Conservation (phyloP, 192 early-diverging fungal species). For the Linnemannia hyalina region DNA sequence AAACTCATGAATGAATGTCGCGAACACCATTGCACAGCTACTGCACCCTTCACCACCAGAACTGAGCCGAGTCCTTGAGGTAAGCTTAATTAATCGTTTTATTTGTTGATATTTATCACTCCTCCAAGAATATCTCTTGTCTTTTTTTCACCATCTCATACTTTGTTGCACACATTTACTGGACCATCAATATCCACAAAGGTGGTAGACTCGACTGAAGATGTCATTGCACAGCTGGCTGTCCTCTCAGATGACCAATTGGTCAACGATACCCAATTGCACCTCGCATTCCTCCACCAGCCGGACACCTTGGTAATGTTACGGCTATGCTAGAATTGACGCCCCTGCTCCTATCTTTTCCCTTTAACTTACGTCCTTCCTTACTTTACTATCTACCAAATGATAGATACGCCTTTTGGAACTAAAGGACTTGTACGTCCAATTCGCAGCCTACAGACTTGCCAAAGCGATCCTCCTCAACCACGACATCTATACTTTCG, state of each 20-base stretch:
- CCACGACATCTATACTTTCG: not conserved
- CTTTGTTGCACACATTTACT: not conserved
- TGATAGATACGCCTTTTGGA: conserved; percentile 18
- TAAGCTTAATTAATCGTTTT: not conserved
- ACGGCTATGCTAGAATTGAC: no score
- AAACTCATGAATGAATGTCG: not conserved
- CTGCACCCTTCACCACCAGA: not conserved
- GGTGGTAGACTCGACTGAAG: not conserved
- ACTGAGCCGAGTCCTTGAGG: not conserved
- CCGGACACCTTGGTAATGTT: conserved; percentile 4
- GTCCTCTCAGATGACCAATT: conserved; percentile 7
- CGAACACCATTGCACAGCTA: not conserved
- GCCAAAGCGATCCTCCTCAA: conserved; percentile 5
- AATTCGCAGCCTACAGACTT: conserved; percentile 13
- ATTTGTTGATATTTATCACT: no score
- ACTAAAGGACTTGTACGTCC: conserved; percentile 1
- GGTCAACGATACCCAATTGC: not conserved
- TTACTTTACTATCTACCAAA: no score
- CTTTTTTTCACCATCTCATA: no score
- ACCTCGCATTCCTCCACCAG: conserved; percentile 10
- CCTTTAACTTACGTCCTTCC: not conserved
- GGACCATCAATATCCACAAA: not conserved
- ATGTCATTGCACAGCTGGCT: not conserved
- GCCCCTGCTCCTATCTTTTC: no score
- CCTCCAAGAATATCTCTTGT: no score